A percentile compares a stretch with the other conserved stretches of the same genome.
These are phyloP conservation scores for Psophocarpus tetragonolobus DNA, from an alignment of 306 rosid species.

Conservation along the genomic window DNA sequence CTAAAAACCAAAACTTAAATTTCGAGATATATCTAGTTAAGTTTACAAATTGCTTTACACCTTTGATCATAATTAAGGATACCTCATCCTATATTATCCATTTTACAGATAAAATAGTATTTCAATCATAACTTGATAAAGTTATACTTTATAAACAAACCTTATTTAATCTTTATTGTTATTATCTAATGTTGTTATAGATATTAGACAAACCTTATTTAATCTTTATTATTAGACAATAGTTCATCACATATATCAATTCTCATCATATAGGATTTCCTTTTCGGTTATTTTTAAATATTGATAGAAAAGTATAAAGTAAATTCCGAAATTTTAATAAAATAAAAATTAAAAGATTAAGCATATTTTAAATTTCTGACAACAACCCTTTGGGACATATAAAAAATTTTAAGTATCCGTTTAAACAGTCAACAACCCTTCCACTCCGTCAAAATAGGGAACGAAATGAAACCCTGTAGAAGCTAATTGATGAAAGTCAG, in stretches of 20 bases:
- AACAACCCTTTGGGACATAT: background rate
- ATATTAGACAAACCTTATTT: background rate
- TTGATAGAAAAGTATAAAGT: too few relatives aligned
- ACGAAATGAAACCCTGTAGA: background rate
- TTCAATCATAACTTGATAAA: background rate
- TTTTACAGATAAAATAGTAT: too few relatives aligned
- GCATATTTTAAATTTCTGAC: background rate
- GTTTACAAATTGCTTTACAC: too few relatives aligned
- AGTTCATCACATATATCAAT: background rate
- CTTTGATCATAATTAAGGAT: too few relatives aligned
- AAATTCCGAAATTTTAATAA: background rate
- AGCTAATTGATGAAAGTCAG: background rate
- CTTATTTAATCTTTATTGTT: too few relatives aligned
- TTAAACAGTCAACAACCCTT: background rate
- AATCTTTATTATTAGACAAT: too few relatives aligned
- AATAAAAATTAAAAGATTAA: background rate
- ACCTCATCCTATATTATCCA: too few relatives aligned
- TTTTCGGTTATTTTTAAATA: too few relatives aligned
- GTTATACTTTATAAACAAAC: too few relatives aligned
- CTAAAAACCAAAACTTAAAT: too few relatives aligned
- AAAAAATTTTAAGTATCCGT: background rate
- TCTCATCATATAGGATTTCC: too few relatives aligned
- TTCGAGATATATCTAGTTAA: too few relatives aligned
- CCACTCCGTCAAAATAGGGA: background rate
- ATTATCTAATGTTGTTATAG: background rate